Conservation (phyloP, 192 early-diverging fungal genomes). For the Geranomyces variabilis region DNA sequence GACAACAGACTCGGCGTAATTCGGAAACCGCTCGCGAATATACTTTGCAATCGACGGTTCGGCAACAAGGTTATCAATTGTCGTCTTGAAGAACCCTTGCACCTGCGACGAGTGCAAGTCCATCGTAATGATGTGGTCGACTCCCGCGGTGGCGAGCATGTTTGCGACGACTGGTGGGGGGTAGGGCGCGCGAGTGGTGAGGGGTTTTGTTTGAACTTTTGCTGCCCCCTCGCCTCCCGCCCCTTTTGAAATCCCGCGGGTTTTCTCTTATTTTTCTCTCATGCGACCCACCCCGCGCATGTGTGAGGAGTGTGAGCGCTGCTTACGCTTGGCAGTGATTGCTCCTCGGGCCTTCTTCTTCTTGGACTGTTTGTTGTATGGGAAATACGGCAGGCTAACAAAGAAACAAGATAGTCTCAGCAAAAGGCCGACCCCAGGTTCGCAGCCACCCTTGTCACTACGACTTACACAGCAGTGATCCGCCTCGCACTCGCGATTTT, state of each 20-base stretch:
- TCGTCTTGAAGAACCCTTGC: slow-evolving; percentile 95
- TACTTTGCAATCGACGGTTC: slow-evolving; percentile 89
- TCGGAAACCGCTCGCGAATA: slow-evolving; percentile 75
- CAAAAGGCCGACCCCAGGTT: neutral
- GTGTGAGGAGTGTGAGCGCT: neutral
- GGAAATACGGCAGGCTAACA: slow-evolving; percentile 86
- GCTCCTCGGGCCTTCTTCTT: slow-evolving; percentile 97
- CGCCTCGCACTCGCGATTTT: slow-evolving; percentile 86
- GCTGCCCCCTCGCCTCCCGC: too few relatives aligned
- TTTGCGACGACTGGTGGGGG: slow-evolving; percentile 77
- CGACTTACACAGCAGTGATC: slow-evolving; percentile 81
- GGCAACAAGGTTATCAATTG: slow-evolving; percentile 92
- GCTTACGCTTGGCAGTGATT: slow-evolving; percentile 87
- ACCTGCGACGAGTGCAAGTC: slow-evolving; percentile 94
- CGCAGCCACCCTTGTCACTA: neutral
- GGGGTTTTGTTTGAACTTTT: neutral
- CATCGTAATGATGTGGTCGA: slow-evolving; percentile 98
- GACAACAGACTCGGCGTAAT: slow-evolving; percentile 74
- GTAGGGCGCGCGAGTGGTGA: neutral
- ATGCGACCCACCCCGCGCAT: too few relatives aligned
- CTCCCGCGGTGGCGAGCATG: slow-evolving; percentile 91
- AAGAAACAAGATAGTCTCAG: neutral
- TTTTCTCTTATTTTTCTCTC: too few relatives aligned
- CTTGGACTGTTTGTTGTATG: slow-evolving; percentile 97
- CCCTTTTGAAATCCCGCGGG: too few relatives aligned